Evolutionary conservation across 805 yeast species (phyloP).

Genomic region (Cyberlindnera lachancei): DNA sequence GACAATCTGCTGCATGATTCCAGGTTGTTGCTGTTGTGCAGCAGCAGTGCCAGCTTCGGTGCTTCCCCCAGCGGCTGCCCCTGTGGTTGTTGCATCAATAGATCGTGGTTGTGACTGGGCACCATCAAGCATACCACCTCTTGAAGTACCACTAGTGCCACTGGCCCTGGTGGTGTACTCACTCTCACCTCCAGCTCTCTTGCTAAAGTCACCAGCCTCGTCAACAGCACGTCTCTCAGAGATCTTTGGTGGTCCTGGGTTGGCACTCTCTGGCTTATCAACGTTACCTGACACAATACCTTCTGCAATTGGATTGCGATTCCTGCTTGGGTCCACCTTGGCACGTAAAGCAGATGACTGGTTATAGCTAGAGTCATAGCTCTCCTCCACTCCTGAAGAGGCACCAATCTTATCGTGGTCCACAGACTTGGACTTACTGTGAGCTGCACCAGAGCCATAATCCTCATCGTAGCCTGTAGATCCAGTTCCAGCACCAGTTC

Average conservation of each 20-base stretch:
- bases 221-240: slow-evolving; percentile 4
- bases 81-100: neutral
- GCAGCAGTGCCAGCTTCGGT: too few species aligned
- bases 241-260: neutral
- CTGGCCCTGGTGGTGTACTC: neutral
- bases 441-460: neutral
- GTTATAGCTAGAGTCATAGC: neutral
- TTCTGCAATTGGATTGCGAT: slow-evolving; percentile 13
- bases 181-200: neutral
- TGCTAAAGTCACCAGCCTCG: slow-evolving; percentile 1
- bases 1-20: slow-evolving; percentile 10
- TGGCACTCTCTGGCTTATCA: slow-evolving; percentile 1
- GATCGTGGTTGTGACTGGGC: neutral
- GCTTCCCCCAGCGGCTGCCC: neutral
- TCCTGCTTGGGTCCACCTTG: slow-evolving; percentile 7
- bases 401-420: slow-evolving; percentile 4
- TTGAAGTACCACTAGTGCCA: neutral
- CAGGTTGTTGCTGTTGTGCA: neutral
- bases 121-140: neutral
- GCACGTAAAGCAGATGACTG: neutral
- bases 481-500: neutral
- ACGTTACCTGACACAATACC: slow-evolving; percentile 2
- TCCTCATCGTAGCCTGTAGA: neutral
- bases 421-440: neutral
- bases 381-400: slow-evolving; percentile 1